Base-by-base conservation (phyloP, 2,329 filamentous ascomycete genomes). In the Aspergillus luchuensis region DNA sequence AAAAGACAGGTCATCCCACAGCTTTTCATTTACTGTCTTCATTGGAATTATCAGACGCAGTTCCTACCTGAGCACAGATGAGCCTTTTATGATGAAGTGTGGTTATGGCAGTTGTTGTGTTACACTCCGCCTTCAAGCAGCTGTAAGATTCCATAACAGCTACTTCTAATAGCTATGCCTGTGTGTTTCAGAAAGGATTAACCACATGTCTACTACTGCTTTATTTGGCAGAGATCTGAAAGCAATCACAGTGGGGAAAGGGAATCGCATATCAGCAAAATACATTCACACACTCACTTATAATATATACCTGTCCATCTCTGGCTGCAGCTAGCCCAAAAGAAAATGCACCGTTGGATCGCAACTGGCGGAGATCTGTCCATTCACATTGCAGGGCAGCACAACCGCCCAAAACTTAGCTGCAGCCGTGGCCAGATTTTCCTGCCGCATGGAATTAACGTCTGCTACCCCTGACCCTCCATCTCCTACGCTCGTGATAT, bases 241-340 rank as follows among this genome's bases (percentile, higher is more conserved):
- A 66, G 64, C 61, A 64, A 67, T 67, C 63, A 57, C 47, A 66
- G 67, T 68, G 65, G 63, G 53, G 65, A 63, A 62, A 45, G 55
- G 57, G 59, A 59, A 65, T 67, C 63, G 66, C 63, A 60, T 57
- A 63, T 60, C 61, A 57, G 61, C 59, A 61, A 60, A 51, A 60
- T 41, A 52, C 61, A 56, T 55, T 45, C 43, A 52, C 43, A 56
- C 33, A 49, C 49, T 47, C 39, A 50, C 25, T 53, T 38, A 59
- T 36, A 58, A 52, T 30, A 28, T 41, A 50, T 25, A 58, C 30
- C 53, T 51, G 55, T 25, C 36, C 54, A 61, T 61, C 41, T n/a
- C 47, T 49, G 47, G 43, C 59, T 65, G 63, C 60, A 63, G 53
- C 56, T 61, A 62, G 64, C 57, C 57, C 56, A 55, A 51, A 62